Conservation (phyloP, 192 early-diverging fungal genomes). For the Jimgerdemannia lactiflua region DNA sequence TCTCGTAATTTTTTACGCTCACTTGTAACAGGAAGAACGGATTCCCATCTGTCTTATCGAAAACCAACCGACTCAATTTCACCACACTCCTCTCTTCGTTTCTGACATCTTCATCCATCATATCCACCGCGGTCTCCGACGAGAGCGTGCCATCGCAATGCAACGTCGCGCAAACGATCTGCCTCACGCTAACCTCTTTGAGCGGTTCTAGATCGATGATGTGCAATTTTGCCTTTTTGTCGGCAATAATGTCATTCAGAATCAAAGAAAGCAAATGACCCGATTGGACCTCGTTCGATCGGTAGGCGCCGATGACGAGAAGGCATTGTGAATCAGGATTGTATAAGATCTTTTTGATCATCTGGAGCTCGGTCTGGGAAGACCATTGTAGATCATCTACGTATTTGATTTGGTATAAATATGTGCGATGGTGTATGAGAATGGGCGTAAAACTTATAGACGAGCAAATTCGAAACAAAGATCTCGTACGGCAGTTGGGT, state of each 20-base stretch:
- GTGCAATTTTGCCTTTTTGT: not conserved
- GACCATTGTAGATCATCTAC: constrained; percentile 34
- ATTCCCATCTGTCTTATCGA: constrained; percentile 25
- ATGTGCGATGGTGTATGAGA: not conserved
- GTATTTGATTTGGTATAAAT: not conserved
- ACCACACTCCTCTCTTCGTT: no score
- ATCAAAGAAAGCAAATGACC: constrained; percentile 11
- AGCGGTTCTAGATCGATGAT: constrained; percentile 4
- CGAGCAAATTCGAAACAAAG: no score
- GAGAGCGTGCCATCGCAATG: not conserved
- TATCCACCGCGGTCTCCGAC: not conserved
- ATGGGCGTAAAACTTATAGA: no score
- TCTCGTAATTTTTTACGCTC: not conserved
- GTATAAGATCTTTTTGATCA: constrained; percentile 19
- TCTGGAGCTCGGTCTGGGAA: constrained; percentile 15
- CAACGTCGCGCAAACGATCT: constrained; percentile 5
- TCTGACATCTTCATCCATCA: not conserved
- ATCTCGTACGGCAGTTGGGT: no score
- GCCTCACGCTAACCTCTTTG: not conserved
- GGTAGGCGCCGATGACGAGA: constrained; percentile 18
- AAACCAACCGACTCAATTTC: constrained; percentile 4
- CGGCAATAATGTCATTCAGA: constrained; percentile 3
- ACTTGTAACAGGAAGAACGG: constrained; percentile 28
- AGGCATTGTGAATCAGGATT: constrained; percentile 14
- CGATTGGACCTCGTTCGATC: constrained; percentile 23